A percentile compares a stretch with the other conserved stretches of the same genome.
phyloP scores from a whole-genome alignment of 805 yeast genomes.

The Candida michaelii region DNA sequence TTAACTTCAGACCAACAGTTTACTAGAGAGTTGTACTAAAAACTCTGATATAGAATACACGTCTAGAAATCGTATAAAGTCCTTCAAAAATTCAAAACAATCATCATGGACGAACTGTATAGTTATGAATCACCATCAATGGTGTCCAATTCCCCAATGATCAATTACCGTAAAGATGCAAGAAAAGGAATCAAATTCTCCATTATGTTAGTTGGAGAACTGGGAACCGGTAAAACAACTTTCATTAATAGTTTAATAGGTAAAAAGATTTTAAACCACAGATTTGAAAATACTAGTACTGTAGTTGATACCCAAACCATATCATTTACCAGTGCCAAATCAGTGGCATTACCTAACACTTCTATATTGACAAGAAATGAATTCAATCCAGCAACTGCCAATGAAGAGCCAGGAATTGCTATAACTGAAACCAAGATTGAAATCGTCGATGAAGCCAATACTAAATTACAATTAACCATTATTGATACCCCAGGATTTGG shows the following conservation, averaged over 20 bases:
- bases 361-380: constrained; percentile 53
- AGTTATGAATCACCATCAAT: constrained; percentile 29
- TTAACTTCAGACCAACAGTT: too few species aligned
- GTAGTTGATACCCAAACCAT: constrained; percentile 47
- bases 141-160: constrained; percentile 39
- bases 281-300: constrained; percentile 38
- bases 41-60: too few species aligned
- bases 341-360: constrained; percentile 54
- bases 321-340: constrained; percentile 56
- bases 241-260: constrained; percentile 69
- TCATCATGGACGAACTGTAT: constrained; percentile 22
- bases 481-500: constrained; percentile 79
- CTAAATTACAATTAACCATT: constrained; percentile 55
- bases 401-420: constrained; percentile 73
- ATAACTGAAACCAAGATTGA: constrained; percentile 67
- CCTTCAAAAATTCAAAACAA: background rate
- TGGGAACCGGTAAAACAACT: constrained; percentile 78
- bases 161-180: constrained; percentile 61
- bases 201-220: constrained; percentile 67
- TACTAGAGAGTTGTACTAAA: too few species aligned
- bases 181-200: constrained; percentile 75
- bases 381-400: constrained; percentile 61
- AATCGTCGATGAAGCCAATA: constrained; percentile 57
- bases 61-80: too few species aligned
- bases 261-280: constrained; percentile 59